phyloP scores from a whole-genome alignment of 345 rosid species.

The Brassica juncea region DNA sequence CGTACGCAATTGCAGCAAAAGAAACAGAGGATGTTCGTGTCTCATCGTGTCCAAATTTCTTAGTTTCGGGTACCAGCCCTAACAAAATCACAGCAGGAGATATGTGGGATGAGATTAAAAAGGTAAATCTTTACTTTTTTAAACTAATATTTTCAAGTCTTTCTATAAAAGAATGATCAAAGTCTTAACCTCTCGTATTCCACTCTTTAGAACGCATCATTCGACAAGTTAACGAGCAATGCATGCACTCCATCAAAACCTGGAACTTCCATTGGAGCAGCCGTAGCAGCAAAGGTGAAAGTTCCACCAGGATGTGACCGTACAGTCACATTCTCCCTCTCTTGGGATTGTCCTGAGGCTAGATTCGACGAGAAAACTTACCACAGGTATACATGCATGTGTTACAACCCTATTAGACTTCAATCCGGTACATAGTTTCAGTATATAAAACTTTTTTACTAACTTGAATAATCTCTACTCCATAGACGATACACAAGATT shows the following conservation, averaged over 20 bases:
- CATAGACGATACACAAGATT: slow-evolving; percentile 88
- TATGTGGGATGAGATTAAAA: slow-evolving; percentile 89
- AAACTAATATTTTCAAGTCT: background rate
- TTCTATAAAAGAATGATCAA: background rate
- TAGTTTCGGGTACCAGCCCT: slow-evolving; percentile 55
- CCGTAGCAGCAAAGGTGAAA: slow-evolving; percentile 75
- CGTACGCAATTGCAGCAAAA: slow-evolving; percentile 68
- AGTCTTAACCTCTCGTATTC: background rate
- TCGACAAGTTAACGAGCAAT: slow-evolving; percentile 57
- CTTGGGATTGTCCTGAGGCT: slow-evolving; percentile 96
- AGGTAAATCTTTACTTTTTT: slow-evolving; percentile 47
- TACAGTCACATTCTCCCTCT: slow-evolving; percentile 73
- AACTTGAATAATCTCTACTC: background rate
- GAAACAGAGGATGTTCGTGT: slow-evolving; percentile 66
- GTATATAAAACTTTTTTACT: background rate
- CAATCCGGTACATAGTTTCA: background rate
- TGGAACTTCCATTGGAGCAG: slow-evolving; percentile 94
- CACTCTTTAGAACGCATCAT: slow-evolving; percentile 59
- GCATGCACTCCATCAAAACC: slow-evolving; percentile 59
- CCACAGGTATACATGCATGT: slow-evolving; percentile 53
- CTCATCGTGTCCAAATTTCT: slow-evolving; percentile 72
- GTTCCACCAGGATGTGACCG: slow-evolving; percentile 68
- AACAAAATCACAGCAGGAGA: slow-evolving; percentile 66
- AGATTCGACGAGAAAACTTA: slow-evolving; percentile 69
- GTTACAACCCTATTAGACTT: background rate